Evolutionary conservation across 495 filamentous ascomycete species (phyloP), one percentile per base, ranked within the genome.

Genomic region (Penicillium paxilli): DNA sequence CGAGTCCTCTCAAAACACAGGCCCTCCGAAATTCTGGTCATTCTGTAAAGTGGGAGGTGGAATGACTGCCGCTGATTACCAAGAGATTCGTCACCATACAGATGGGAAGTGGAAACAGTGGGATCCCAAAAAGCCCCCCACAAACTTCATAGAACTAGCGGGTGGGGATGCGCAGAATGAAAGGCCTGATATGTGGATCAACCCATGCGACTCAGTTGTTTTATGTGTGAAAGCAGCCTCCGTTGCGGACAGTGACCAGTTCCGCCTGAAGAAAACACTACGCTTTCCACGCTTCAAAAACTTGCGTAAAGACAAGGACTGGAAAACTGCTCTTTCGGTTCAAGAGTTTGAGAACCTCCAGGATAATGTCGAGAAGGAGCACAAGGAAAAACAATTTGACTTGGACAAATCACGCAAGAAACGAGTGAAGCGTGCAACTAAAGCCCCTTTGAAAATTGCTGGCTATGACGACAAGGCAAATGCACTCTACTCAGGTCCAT

Each of bases 21-120:
- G 82, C 55, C 75, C 82, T 12, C 84, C 87, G 73, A 91, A 90
- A 66, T 96, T 86, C 63, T 89, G 86, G 66, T 95, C 90, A 14
- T 96, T 98, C 69, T 94, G 91, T 75, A 98, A 96, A 69, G 94
- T 98, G 20, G 94, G 94, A 32, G 94, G 95, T 47, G 94, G 94
- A 0, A 91, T 98, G 59, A 87, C 83, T 24, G 89, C 87, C 4
- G 82, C 86, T 51, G 95, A 98, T 62, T 96, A 95, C 59, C 85
- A 84, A 1, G 83, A 85, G 41, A 83, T 98, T 33, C 78, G 86
- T 1, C 89, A 96, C 62, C 82, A 83, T 26, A 98, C 95, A 0
- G 88, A 96, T 44, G 90, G 87, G 12, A 95, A 96, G 63, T 98
- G 95, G 95, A 77, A 81, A 5, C 80, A 88, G 16, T 98, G 90